Percentiles rank a stretch among this genome's conserved stretches.
These are phyloP conservation scores for Aspergillus udagawae DNA, from an alignment of 2,329 filamentous ascomycete genomes.

Conservation along the genomic window DNA sequence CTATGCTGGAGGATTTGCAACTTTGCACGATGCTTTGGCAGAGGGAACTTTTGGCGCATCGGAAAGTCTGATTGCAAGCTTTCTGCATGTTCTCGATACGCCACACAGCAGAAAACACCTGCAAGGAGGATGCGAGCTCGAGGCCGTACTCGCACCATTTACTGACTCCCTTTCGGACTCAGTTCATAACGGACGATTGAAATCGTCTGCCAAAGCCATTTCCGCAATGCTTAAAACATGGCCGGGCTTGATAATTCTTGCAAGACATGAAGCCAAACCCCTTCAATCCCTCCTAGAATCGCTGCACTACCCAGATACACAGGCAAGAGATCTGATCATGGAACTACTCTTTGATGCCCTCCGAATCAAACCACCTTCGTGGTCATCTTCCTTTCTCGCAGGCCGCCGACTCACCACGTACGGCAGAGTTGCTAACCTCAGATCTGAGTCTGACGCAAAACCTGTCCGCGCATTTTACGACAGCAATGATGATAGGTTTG, in stretches of 20 bases:
- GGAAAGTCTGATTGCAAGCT: constrained; percentile 80
- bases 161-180: constrained; percentile 68
- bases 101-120: constrained; percentile 77
- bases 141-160: constrained; percentile 85
- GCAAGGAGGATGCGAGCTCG: constrained; percentile 83
- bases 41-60: constrained; percentile 91
- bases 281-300: constrained; percentile 74
- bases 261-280: constrained; percentile 82
- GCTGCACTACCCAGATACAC: constrained; percentile 54
- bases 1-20: constrained; percentile 76
- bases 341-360: constrained; percentile 81
- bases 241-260: constrained; percentile 84
- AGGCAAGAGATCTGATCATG: constrained; percentile 70
- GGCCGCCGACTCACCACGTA: constrained; percentile 92
- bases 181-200: constrained; percentile 62
- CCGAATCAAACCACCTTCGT: constrained; percentile 87
- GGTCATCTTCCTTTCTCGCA: constrained; percentile 93
- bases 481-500: constrained; percentile 60
- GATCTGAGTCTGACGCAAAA: constrained; percentile 54
- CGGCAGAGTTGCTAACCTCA: constrained; percentile 84
- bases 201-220: constrained; percentile 88
- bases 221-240: constrained; percentile 87
- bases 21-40: constrained; percentile 84
- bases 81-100: constrained; percentile 83
- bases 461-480: constrained; percentile 57